A percentile compares a stretch with the other conserved stretches of the same genome.
phyloP scores from a whole-genome alignment of 73 alveolate species.

The Blepharisma stoltei region DNA sequence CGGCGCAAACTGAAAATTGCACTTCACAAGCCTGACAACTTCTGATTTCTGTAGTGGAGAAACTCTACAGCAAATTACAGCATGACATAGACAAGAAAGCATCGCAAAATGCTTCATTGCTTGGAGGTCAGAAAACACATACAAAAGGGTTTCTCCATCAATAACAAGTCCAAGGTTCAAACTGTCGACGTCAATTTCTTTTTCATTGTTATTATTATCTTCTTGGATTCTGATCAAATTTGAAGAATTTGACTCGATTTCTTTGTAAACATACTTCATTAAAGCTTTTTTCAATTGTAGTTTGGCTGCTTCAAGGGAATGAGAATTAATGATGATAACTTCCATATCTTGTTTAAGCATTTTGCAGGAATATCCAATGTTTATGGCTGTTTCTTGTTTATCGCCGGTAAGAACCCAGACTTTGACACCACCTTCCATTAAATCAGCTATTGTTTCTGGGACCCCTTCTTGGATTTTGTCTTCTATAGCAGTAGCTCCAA shows the following conservation, averaged over 20 bases:
- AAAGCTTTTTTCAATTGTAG: neutral
- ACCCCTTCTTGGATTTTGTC: constrained; percentile 91
- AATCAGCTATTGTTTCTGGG: constrained; percentile 59
- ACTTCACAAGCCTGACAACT: constrained; percentile 59
- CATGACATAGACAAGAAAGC: constrained; percentile 32
- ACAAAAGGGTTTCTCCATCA: constrained; percentile 23
- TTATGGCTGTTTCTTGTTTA: constrained; percentile 77
- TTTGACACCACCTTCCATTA: constrained; percentile 73
- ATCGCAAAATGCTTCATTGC: constrained; percentile 20
- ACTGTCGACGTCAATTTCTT: neutral
- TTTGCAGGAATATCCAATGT: constrained; percentile 79
- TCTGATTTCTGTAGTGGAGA: constrained; percentile 65
- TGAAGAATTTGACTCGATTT: neutral
- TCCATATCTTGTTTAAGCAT: constrained; percentile 47
- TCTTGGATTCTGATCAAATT: neutral
- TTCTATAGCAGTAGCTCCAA: constrained; percentile 97
- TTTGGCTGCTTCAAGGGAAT: neutral
- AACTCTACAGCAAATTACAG: constrained; percentile 67
- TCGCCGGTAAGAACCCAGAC: constrained; percentile 96
- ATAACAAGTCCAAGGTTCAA: constrained; percentile 25
- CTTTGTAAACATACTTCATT: neutral
- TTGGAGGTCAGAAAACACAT: neutral
- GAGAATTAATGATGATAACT: neutral
- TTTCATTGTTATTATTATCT: neutral
- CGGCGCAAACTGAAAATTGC: constrained; percentile 40